Base-by-base conservation (phyloP, 2,329 filamentous ascomycete species). In the Trichothecium roseum region DNA sequence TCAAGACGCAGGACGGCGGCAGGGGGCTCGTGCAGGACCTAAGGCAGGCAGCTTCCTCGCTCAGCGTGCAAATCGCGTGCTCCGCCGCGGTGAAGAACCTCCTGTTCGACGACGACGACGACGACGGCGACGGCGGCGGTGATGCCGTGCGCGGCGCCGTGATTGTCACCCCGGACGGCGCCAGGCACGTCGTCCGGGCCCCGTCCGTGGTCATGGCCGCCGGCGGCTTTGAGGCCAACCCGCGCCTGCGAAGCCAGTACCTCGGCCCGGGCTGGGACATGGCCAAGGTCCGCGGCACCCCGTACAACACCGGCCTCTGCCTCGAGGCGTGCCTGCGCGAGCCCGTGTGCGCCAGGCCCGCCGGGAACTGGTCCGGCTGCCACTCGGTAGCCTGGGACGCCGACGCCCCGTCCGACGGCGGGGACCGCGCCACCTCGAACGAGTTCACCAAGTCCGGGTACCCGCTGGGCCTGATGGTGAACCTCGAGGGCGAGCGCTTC, bases 401-500 rank as follows among this genome's bases (percentile, higher is more conserved):
- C 2, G 68, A 79, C 45, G 68, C 77, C 1, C 17, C 27, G 4
- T 20, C 7, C 8, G 63, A 69, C 0, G 56, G 57, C 0, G 78
- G 78, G 4, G 69, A 81, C 43, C 63, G 72, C 2, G 55, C 55
- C n/a, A 54, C 72, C 3, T 76, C 77, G 4, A 82, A 83, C 45
- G 69, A 81, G 49, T 80, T 69, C 47, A 83, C 78, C 6, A 83
- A 83, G 47, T 78, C 72, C 1, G 78, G 78, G 1, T 82, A 82
- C 43, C 77, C 78, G 0, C 58, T 82, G 0, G 78, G 78, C 0
- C 43, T 82, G 10, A 81, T 80, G 69, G 38, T 82, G 13, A 82
- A 83, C 44, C 51, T 53, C 1, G 46, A 67, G 1, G 78, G 78
- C 0, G 47, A 66, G 29, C 61, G 78, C 2, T 82, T 82, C 45